A percentile compares a stretch with the other conserved stretches of the same genome.
Conservation (phyloP, 2,329 filamentous ascomycete species). For the Penicillium freii region DNA sequence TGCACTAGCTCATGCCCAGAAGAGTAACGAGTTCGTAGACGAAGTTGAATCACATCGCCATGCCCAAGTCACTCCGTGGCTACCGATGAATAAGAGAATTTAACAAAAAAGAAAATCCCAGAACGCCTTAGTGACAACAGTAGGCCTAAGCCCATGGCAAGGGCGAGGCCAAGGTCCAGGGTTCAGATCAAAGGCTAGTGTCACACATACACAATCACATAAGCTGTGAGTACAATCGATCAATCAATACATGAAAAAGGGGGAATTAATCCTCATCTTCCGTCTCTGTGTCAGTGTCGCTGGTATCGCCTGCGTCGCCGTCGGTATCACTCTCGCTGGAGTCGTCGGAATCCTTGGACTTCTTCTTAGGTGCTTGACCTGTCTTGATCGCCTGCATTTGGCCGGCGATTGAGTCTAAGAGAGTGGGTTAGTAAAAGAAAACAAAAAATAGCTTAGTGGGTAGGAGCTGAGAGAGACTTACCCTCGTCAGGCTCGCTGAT, state of each 20-base stretch:
- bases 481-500: slow-evolving; percentile 98
- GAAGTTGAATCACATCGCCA: neutral
- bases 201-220: slow-evolving; percentile 22
- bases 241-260: slow-evolving; percentile 19
- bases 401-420: slow-evolving; percentile 77
- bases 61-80: slow-evolving; percentile 11
- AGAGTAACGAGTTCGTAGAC: neutral
- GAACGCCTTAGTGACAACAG: neutral
- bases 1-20: neutral
- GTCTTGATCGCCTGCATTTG: slow-evolving; percentile 87
- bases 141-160: neutral
- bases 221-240: slow-evolving; percentile 20
- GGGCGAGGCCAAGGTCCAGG: slow-evolving; percentile 1
- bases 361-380: slow-evolving; percentile 58
- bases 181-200: slow-evolving; percentile 7
- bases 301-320: slow-evolving; percentile 59
- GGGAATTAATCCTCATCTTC: slow-evolving; percentile 65
- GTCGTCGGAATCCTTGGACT: slow-evolving; percentile 50
- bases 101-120: neutral
- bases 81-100: slow-evolving; percentile 16
- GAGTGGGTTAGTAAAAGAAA: slow-evolving; percentile 15
- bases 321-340: slow-evolving; percentile 66
- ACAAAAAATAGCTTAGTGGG: neutral
- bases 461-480: slow-evolving; percentile 50
- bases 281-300: slow-evolving; percentile 68